A percentile compares a stretch with the other conserved stretches of the same genome.
phyloP scores from a whole-genome alignment of 2,329 filamentous ascomycete species.

The Thielaviopsis punctulata region DNA sequence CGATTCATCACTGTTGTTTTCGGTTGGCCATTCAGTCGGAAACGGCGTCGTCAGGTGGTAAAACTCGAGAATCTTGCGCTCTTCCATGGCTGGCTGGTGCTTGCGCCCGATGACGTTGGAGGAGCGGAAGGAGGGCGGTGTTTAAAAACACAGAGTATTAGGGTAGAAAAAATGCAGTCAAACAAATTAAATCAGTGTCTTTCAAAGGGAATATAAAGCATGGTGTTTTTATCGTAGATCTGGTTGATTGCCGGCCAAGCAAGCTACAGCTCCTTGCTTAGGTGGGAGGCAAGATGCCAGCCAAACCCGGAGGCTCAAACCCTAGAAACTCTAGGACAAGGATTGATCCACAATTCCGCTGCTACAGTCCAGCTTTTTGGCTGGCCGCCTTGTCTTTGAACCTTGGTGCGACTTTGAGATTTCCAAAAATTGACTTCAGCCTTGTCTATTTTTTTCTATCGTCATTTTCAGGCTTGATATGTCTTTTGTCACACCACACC shows the following conservation, averaged over 20 bases:
- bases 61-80: conserved; percentile 66
- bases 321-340: too few relatives aligned
- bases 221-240: not conserved
- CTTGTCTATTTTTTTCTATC: conserved; percentile 2
- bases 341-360: not conserved
- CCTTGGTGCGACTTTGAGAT: not conserved
- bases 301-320: not conserved
- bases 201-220: not conserved
- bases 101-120: not conserved
- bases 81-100: conserved; percentile 33
- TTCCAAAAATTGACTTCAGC: conserved; percentile 8
- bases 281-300: not conserved
- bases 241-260: conserved; percentile 4
- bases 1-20: conserved; percentile 53
- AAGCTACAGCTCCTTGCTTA: not conserved
- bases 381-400: not conserved
- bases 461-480: not conserved
- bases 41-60: conserved; percentile 69
- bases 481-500: not conserved
- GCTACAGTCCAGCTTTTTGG: not conserved
- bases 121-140: not conserved
- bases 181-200: not conserved
- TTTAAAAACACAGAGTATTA: too few relatives aligned
- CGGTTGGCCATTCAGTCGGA: conserved; percentile 71
- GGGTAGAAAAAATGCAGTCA: not conserved